These are phyloP conservation scores for Baorangia bicolor DNA, from an alignment of 768 basidiomycete genomes.

Conservation along the genomic window DNA sequence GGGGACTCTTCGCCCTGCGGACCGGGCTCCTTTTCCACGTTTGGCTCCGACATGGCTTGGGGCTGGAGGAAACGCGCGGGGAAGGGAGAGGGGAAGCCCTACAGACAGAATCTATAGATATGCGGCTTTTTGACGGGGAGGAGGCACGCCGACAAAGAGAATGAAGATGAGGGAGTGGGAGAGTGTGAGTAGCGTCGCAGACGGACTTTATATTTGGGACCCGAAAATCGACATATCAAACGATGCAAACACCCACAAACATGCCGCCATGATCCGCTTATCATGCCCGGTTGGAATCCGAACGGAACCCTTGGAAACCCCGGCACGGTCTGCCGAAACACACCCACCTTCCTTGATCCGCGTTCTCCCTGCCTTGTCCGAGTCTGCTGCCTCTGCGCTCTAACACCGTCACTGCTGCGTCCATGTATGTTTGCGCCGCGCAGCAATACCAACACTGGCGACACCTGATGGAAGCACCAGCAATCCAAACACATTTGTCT, in stretches of 20 bases:
- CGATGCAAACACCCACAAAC: constrained; percentile 26
- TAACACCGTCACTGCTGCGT: constrained; percentile 7
- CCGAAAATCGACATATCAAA: constrained; percentile 30
- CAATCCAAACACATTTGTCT: background rate
- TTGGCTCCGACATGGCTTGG: constrained; percentile 36
- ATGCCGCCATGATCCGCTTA: constrained; percentile 17
- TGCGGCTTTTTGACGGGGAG: constrained; percentile 12
- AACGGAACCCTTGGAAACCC: constrained; percentile 25
- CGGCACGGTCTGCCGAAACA: constrained; percentile 20
- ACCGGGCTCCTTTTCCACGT: constrained; percentile 67
- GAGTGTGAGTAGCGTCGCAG: constrained; percentile 25
- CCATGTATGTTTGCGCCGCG: background rate
- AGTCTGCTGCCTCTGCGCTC: constrained; percentile 5
- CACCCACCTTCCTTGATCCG: constrained; percentile 19
- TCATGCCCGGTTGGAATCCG: constrained; percentile 22
- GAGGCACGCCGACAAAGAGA: constrained; percentile 8
- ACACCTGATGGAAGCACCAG: background rate
- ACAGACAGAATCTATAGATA: constrained; percentile 29
- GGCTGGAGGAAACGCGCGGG: background rate
- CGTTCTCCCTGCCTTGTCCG: constrained; percentile 16
- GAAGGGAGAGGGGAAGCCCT: constrained; percentile 20
- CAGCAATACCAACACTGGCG: background rate
- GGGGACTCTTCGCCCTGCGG: constrained; percentile 51
- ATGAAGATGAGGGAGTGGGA: constrained; percentile 32
- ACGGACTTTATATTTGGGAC: constrained; percentile 36